Base-by-base conservation (phyloP, 805 yeast genomes). In the Saturnispora hagleri region DNA sequence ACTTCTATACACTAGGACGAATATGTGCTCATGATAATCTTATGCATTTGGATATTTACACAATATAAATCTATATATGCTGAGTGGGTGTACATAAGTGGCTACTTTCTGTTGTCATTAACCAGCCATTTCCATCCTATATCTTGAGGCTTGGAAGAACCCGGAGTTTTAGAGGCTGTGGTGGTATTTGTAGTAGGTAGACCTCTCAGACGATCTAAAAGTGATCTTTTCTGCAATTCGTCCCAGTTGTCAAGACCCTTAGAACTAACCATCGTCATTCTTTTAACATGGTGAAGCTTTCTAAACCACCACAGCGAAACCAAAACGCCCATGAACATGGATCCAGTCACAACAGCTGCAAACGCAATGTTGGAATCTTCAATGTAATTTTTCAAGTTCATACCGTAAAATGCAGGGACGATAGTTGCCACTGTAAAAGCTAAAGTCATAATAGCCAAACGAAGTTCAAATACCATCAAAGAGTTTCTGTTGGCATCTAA, bases 401-500 rank as follows among this genome's bases (percentile, higher is more conserved):
- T 86, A 34, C 96, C 96, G 61, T 87, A 90, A 59, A 89, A 82
- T 7, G 95, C 95, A 2, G 97, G 96, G 1, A 88, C 60, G 20
- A 87, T 69, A 1, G 96, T 84, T 1, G 95, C 96, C 22, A 87
- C 84, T 0, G 96, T 86, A 61, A 87, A 78, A 0, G 96, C 95
- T 35, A 90, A 66, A 0, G 97, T 88, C 56, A 86, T 87, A 26
- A 90, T 84, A 0, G 95, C 81, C 15, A 89, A 80, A 60, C 86
- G 84, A 56, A 90, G 70, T 61, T 90, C 96, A 58, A 85, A 81
- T 52, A 90, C 74, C 95, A 90, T 88, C 55, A 90, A 71, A 3
- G 95, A 80, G 68, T 90, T 90, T 70, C 97, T 80, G 62, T 89
- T 89, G 2, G 97, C 88, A 66, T 90, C 97, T 51, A 90, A 68